phyloP scores from a whole-genome alignment of 257 asterid genomes.

The Gardenia jasminoides region DNA sequence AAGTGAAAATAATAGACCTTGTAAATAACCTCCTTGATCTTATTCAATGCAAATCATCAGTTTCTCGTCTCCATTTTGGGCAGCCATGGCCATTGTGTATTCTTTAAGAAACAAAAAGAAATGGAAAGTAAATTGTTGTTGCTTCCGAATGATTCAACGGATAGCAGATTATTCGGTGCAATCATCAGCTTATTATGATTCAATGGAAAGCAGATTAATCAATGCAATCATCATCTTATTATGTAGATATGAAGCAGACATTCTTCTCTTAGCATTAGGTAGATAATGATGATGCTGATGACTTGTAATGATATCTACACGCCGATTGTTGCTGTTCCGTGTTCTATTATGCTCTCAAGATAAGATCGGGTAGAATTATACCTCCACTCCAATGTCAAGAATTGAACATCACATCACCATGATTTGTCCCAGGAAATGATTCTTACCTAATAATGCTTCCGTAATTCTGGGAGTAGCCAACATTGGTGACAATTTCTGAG shows the following conservation, averaged over 20 bases:
- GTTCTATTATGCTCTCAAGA: neutral
- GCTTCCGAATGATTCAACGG: too few relatives aligned
- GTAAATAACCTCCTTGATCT: constrained; percentile 16
- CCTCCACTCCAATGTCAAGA: neutral
- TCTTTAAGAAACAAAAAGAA: neutral
- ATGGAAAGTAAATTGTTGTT: neutral
- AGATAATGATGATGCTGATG: neutral
- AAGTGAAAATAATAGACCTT: neutral
- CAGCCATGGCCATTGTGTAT: neutral
- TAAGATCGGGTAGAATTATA: neutral
- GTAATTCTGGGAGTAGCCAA: neutral
- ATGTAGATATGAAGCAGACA: neutral
- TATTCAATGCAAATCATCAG: neutral
- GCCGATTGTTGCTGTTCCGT: neutral
- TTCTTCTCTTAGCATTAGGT: neutral
- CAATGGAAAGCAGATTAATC: too few relatives aligned
- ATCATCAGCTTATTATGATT: too few relatives aligned
- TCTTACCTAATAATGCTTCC: neutral
- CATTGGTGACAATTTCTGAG: neutral
- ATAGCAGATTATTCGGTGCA: too few relatives aligned
- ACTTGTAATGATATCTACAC: neutral
- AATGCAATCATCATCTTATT: too few relatives aligned
- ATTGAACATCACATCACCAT: neutral
- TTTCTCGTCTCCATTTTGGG: neutral
- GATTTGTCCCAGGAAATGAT: neutral